Evolutionary conservation across 768 basidiomycete genomes (phyloP), one percentile per base, ranked within the genome.

Genomic region (Phaeolepiota aurea): DNA sequence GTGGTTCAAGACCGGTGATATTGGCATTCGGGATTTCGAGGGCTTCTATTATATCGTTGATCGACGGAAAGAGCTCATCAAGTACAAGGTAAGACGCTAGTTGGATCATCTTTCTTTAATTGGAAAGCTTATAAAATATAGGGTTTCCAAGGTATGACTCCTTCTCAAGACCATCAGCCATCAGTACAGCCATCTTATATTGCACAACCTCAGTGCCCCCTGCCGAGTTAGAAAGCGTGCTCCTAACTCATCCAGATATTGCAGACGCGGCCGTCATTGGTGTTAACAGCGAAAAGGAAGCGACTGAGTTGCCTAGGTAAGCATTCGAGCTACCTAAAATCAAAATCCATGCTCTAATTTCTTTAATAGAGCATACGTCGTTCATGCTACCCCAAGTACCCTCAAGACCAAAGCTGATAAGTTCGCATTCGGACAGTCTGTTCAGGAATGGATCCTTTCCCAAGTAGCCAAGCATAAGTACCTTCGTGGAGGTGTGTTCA

Each of bases 1-100:
- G 2, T 96, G 87, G 87, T 81, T 90, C 65, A 88, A 84, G 68
- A 92, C 90, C 0, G 89, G 91, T 1, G 91, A 94, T 55, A 74
- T 93, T 37, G 84, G 74, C 1, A 55, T 70, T 13, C 61, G 76
- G 10, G 83, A 89, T 45, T 43, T 57, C 2, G 77, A 88, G 0
- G 90, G 88, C 0, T 85, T 69, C 53, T 87, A 79, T 54, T 74
- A 68, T 48, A 83, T 87, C 38, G 79, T 88, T 2, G 84, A 87
- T 49, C 63, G 87, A 22, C 66, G 71, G 35, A 87, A 87, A 45
- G 86, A 86, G 50, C 60, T 86, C 16, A 80, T 87, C 54, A 83
- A 87, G 50, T 84, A 86, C 60, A 85, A 85, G 64, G 78, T 65
- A 32, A 15, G 49, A 23, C 32, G 5, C 2, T 31, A 20, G n/a